These are phyloP conservation scores for Plasmodium inui DNA, from an alignment of 169 alveolate genomes.

Conservation along the genomic window DNA sequence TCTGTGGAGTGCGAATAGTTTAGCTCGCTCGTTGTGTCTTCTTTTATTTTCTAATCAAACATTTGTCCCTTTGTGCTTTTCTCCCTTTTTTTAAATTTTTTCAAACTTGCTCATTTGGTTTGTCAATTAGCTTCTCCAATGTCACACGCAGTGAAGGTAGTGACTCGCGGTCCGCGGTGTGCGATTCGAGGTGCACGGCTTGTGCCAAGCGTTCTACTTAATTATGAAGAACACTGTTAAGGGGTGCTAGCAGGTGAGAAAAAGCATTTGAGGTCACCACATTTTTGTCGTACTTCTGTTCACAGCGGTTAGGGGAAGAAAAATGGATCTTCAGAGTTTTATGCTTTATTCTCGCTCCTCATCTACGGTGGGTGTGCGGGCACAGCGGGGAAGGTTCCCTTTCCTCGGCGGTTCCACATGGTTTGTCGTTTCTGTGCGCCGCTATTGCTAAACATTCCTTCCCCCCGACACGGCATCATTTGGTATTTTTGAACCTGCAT, in stretches of 20 bases:
- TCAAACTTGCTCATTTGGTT: neutral
- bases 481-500: neutral
- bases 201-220: neutral
- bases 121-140: neutral
- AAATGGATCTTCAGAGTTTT: neutral
- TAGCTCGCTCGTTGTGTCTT: neutral
- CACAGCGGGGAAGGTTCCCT: neutral
- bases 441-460: neutral
- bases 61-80: neutral
- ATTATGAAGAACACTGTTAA: neutral
- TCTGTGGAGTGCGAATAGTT: neutral
- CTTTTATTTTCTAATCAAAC: neutral
- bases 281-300: neutral
- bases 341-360: neutral
- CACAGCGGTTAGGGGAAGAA: neutral
- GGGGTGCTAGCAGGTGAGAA: neutral
- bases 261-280: neutral
- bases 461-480: neutral
- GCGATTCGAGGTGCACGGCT: neutral
- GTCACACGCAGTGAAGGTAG: neutral
- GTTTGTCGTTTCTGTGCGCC: neutral
- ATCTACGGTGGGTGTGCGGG: neutral
- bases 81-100: neutral
- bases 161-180: neutral
- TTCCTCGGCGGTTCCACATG: neutral